phyloP scores from a whole-genome alignment of 106 monocot genomes.

The Apostasia shenzhenica region DNA sequence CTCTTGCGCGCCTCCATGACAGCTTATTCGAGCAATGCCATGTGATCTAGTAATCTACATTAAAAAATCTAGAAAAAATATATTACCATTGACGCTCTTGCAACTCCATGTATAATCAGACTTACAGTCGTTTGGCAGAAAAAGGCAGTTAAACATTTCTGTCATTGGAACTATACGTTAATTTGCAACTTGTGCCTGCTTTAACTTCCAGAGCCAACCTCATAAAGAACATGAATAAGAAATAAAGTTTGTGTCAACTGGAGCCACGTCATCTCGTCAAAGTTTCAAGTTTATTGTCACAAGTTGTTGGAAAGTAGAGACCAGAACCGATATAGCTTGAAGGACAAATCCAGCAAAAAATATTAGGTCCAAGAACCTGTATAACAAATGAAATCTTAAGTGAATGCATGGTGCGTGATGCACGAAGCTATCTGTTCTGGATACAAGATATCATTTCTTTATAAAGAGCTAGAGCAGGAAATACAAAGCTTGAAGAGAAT shows the following conservation, averaged over 20 bases:
- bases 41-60: too few relatives aligned
- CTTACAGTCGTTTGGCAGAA: too few relatives aligned
- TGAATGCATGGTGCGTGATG: background rate
- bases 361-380: slow-evolving; percentile 50
- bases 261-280: slow-evolving; percentile 2
- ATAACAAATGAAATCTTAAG: background rate
- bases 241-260: background rate
- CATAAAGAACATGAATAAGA: background rate
- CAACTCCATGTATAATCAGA: too few relatives aligned
- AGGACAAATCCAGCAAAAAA: slow-evolving; percentile 45
- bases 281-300: slow-evolving; percentile 15
- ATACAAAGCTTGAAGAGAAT: background rate
- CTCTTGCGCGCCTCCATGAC: too few relatives aligned
- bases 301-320: slow-evolving; percentile 28
- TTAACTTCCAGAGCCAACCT: too few relatives aligned
- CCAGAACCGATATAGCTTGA: slow-evolving; percentile 31
- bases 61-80: too few relatives aligned
- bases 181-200: too few relatives aligned
- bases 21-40: too few relatives aligned
- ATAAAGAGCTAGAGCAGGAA: background rate
- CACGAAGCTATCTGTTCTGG: too few relatives aligned
- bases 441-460: background rate
- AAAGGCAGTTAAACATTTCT: too few relatives aligned
- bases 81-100: too few relatives aligned
- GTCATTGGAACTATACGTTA: too few relatives aligned